phyloP scores from a whole-genome alignment of 2,329 filamentous ascomycete species.

The Neopestalotiopsis clavispora region DNA sequence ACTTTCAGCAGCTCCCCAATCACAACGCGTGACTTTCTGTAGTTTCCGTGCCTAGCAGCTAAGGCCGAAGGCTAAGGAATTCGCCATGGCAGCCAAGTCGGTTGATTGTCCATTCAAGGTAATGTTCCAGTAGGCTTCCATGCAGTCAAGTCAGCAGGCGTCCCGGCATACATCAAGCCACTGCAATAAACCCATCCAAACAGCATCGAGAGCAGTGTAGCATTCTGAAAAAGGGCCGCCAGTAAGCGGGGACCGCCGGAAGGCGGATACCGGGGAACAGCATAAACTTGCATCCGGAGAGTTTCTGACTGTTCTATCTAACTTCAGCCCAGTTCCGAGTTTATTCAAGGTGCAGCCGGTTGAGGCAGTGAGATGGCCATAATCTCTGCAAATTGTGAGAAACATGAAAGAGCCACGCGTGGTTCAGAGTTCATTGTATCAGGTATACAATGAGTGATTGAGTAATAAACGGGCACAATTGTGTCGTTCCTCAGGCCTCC shows the following conservation, averaged over 20 bases:
- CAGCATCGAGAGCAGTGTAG: background rate
- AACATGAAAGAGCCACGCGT: too few species aligned
- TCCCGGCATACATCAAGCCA: background rate
- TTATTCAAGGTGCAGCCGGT: background rate
- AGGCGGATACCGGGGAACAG: background rate
- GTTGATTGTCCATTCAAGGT: background rate
- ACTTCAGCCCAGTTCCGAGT: slow-evolving; percentile 7
- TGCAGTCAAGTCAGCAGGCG: slow-evolving; percentile 2
- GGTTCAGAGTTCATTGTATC: too few species aligned
- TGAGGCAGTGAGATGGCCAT: too few species aligned
- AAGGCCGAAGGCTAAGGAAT: background rate
- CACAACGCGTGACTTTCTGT: background rate
- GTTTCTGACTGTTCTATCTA: background rate
- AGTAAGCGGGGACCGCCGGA: slow-evolving; percentile 8
- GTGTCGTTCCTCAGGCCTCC: too few species aligned
- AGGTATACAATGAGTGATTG: too few species aligned
- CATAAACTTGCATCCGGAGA: background rate
- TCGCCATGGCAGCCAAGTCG: slow-evolving; percentile 10
- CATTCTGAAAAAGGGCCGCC: background rate
- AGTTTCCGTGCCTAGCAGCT: slow-evolving; percentile 3
- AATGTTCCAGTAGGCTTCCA: slow-evolving; percentile 9
- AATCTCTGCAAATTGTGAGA: too few species aligned
- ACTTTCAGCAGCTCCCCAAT: background rate
- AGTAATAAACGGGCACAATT: too few species aligned
- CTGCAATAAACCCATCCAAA: background rate